Base-by-base conservation (phyloP, 2,329 filamentous ascomycete genomes). In the Xylaria digitata region DNA sequence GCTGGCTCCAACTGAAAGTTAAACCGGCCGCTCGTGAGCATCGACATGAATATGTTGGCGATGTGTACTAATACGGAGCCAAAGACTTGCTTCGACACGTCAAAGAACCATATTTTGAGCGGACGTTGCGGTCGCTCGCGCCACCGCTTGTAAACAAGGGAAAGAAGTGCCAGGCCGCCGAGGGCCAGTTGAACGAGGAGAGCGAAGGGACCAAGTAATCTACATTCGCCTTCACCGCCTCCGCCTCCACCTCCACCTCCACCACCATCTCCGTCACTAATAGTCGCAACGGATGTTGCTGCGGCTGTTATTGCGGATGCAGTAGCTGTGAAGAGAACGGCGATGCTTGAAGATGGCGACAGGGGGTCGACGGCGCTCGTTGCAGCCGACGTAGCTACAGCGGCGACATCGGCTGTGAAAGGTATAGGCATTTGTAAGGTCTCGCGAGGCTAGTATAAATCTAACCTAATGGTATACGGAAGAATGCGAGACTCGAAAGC, bases 91-190 rank as follows among this genome's bases (percentile, higher is more conserved):
- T 99, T 99, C 37, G 93, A 97, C 26, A 90, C 96, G 77, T 99
- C 96, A 79, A 98, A 99, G 79, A 92, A 94, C 95, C 96, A 99
- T 71, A 99, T 94, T 85, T 96, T 97, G 76, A 98, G 77, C 0
- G 95, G 95, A 62, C 96, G 87, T 78, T 97, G 95, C 1, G 96
- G 95, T 64, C 92, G 87, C 81, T 99, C 96, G 71, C 92, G 88
- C 89, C 92, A 97, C 73, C 96, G 87, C 83, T 99, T 99, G 83
- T 89, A 97, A 7, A 98, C 95, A 55, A 99, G 86, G 0, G 94
- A 92, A 61, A 95, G 83, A 59, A 98, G 82, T 8, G 96, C 96
- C 63, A 97, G 83, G 19, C 86, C 88, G 19, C 96, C 96, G 19
- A 99, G 87, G 1, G 93, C 92, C 49, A 88, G 91, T 82, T 99